Evolutionary conservation across 345 rosid genomes (phyloP).

Genomic region (Bruguiera gymnorhiza): DNA sequence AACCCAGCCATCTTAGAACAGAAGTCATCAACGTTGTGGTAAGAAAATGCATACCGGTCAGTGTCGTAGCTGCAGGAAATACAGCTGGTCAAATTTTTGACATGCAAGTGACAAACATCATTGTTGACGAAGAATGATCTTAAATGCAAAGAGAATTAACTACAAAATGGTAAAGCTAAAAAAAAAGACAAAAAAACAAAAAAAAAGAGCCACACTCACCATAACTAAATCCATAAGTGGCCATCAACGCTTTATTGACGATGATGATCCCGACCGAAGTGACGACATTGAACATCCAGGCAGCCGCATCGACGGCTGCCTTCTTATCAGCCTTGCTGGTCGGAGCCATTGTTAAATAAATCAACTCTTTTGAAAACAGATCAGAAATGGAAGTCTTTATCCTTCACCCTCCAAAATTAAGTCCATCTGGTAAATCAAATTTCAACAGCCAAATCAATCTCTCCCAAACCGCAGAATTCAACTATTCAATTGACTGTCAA

Average conservation of each 20-base stretch:
- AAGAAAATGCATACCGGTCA: constrained; percentile 95
- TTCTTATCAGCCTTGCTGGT: constrained; percentile 70
- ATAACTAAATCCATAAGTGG: constrained; percentile 75
- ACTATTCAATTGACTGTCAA: no score
- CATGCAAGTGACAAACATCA: no score
- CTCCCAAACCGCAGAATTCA: no score
- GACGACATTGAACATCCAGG: constrained; percentile 94
- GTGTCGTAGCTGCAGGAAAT: constrained; percentile 78
- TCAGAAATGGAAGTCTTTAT: not conserved
- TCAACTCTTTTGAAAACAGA: not conserved
- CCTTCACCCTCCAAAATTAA: not conserved
- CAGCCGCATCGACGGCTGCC: constrained; percentile 71
- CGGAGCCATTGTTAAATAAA: constrained; percentile 39
- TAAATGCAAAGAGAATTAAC: not conserved
- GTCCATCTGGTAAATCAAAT: not conserved
- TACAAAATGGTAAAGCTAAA: no score
- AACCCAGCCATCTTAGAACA: constrained; percentile 78
- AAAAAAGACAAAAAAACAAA: not conserved
- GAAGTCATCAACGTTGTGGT: constrained; percentile 80
- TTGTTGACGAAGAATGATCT: not conserved
- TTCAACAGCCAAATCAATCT: no score
- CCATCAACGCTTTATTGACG: constrained; percentile 91
- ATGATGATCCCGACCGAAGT: constrained; percentile 94
- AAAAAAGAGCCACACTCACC: constrained; percentile 36
- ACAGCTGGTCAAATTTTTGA: constrained; percentile 13